Evolutionary conservation across 768 basidiomycete species (phyloP).

Genomic region (Scleroderma bovista): DNA sequence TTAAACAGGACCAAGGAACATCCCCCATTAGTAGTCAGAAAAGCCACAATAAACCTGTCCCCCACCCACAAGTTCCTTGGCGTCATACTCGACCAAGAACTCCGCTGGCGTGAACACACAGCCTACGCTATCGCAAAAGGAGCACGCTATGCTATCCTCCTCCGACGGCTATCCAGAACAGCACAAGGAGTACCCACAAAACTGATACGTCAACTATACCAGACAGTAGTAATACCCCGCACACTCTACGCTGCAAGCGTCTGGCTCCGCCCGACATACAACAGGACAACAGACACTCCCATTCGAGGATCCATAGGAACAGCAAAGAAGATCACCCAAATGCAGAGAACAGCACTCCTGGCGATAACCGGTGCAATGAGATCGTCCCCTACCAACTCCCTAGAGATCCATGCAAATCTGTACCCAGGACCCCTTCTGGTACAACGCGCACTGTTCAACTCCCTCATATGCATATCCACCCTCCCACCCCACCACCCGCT

Average conservation of each 20-base stretch:
- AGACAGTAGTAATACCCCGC: neutral
- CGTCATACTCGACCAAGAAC: conserved; percentile 3
- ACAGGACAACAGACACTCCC: neutral
- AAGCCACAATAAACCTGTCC: neutral
- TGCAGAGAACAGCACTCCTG: neutral
- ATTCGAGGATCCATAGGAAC: neutral
- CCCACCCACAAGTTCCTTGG: neutral
- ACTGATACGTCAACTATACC: too few relatives aligned
- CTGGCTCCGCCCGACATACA: neutral
- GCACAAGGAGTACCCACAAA: neutral
- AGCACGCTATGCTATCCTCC: neutral
- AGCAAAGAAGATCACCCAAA: neutral
- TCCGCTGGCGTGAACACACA: neutral
- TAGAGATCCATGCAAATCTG: neutral
- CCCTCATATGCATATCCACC: too few relatives aligned
- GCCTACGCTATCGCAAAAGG: neutral
- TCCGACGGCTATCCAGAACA: too few relatives aligned
- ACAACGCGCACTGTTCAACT: neutral
- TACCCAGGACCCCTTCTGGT: too few relatives aligned
- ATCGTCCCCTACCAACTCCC: too few relatives aligned
- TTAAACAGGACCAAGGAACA: neutral
- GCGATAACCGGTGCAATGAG: neutral
- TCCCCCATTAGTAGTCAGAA: neutral
- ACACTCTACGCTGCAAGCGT: neutral
- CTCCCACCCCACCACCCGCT: too few relatives aligned